Conservation (phyloP, 2,329 filamentous ascomycete species). For the Colletotrichum sp. region DNA sequence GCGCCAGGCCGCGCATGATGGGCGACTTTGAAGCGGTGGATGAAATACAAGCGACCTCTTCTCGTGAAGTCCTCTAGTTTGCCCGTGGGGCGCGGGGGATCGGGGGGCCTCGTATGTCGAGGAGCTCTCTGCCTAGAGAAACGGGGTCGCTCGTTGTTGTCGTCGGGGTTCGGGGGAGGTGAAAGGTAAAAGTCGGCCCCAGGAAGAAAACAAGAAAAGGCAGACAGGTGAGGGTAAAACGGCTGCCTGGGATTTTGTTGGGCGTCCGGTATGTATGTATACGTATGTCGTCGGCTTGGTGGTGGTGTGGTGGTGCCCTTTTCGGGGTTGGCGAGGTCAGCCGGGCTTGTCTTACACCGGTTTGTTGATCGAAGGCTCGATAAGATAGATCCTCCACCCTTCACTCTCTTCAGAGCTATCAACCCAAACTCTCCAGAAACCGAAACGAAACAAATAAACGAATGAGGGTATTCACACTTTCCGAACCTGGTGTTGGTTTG, state of each 20-base stretch:
- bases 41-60: not conserved
- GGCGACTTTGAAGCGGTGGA: not conserved
- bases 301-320: not conserved
- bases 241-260: not conserved
- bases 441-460: not conserved
- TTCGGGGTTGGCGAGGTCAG: not conserved
- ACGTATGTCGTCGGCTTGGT: not conserved
- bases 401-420: not conserved
- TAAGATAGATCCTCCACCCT: not conserved
- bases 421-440: not conserved
- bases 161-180: not conserved
- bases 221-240: not conserved
- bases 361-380: not conserved
- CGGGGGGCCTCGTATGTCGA: not conserved
- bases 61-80: not conserved
- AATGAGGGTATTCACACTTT: not conserved
- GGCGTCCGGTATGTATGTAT: not conserved
- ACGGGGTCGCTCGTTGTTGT: not conserved
- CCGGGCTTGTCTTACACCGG: not conserved
- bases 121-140: not conserved
- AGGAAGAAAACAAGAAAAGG: not conserved
- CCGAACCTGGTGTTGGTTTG: not conserved
- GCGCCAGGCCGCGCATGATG: constrained; percentile 16
- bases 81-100: not conserved
- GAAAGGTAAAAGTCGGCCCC: not conserved